Conservation (phyloP, 345 rosid genomes). For the Populus nigra region DNA sequence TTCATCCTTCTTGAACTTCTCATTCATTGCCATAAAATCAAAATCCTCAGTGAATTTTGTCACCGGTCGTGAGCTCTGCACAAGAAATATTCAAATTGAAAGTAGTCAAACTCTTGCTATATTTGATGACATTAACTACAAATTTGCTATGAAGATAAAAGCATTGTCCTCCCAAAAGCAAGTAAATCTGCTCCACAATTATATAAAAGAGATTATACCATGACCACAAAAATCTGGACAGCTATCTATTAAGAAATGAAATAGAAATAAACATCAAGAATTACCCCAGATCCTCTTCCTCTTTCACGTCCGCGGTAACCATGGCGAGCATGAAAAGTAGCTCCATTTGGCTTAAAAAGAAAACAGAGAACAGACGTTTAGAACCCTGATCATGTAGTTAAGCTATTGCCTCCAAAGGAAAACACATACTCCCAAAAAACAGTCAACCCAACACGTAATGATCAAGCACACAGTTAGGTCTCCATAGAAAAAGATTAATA, state of each 20-base stretch:
- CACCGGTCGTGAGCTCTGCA: slow-evolving; percentile 50
- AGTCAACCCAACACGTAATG: neutral
- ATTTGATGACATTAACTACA: neutral
- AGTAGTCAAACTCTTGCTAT: neutral
- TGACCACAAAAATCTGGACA: neutral
- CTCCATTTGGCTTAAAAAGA: slow-evolving; percentile 56
- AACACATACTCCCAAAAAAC: neutral
- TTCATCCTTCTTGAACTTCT: slow-evolving; percentile 90
- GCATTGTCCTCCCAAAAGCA: neutral
- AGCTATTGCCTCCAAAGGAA: neutral
- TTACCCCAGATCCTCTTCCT: slow-evolving; percentile 92
- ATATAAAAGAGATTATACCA: neutral
- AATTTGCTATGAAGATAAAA: neutral
- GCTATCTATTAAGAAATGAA: neutral
- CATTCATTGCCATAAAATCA: slow-evolving; percentile 91
- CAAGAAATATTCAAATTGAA: neutral
- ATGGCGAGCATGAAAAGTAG: slow-evolving; percentile 48
- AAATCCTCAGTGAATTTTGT: slow-evolving; percentile 84
- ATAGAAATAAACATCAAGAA: neutral
- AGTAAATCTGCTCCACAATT: neutral
- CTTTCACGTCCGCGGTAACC: slow-evolving; percentile 72
- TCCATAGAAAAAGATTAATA: neutral
- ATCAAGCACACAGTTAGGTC: neutral
- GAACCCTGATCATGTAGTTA: neutral
- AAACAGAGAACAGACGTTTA: neutral